Conservation (phyloP, 1,284 basidiomycete species). For the Sutorius eximius region DNA sequence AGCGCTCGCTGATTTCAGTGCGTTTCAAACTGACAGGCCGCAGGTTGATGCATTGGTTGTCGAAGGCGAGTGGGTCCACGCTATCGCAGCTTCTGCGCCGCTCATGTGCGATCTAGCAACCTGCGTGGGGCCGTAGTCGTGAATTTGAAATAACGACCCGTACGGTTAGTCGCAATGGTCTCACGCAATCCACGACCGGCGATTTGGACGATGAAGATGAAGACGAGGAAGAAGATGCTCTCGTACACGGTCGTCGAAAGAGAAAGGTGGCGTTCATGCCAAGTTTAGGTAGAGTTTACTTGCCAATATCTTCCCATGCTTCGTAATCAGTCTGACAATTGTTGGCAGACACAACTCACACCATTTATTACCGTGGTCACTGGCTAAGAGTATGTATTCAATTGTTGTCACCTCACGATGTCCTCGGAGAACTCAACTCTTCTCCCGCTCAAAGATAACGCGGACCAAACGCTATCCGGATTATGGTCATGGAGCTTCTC, state of each 20-base stretch:
- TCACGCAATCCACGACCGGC: conserved; percentile 66
- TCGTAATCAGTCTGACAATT: conserved; percentile 19
- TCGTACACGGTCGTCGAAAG: conserved; percentile 67
- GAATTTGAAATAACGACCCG: conserved; percentile 87
- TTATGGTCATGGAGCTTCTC: conserved; percentile 62
- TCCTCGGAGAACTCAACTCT: conserved; percentile 29
- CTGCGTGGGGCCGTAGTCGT: conserved; percentile 78
- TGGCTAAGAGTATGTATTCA: conserved; percentile 68
- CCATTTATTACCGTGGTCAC: conserved; percentile 82
- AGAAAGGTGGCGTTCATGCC: conserved; percentile 77
- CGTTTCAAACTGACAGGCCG: conserved; percentile 10
- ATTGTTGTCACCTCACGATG: conserved; percentile 8
- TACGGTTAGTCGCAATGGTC: conserved; percentile 56
- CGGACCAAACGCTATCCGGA: conserved; percentile 74
- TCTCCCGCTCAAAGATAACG: conserved; percentile 57
- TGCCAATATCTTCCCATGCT: conserved; percentile 19
- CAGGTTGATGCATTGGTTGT: conserved; percentile 84
- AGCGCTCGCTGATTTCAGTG: neutral
- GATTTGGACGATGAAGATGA: conserved; percentile 78
- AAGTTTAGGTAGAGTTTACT: conserved; percentile 58
- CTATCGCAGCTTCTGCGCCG: conserved; percentile 4
- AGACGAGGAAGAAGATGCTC: conserved; percentile 46
- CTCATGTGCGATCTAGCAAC: conserved; percentile 55
- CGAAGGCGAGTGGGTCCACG: conserved; percentile 52
- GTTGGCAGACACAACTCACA: conserved; percentile 73